Conservation (phyloP, 208 protist species). For the Leishmania gerbilli region DNA sequence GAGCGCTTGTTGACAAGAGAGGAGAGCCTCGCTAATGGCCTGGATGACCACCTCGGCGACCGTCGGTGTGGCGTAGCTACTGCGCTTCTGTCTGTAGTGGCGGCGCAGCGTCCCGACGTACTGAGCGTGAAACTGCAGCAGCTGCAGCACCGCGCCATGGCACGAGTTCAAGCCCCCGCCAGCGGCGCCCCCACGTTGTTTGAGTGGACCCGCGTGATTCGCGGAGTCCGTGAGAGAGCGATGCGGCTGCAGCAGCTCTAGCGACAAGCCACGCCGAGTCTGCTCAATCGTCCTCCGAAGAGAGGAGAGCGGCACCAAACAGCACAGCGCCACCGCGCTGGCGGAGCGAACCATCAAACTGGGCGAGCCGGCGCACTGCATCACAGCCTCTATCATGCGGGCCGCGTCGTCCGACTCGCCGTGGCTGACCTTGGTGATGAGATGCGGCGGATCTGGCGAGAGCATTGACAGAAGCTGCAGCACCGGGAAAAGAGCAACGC, state of each 20-base stretch:
- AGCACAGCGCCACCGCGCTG: conserved; percentile 73
- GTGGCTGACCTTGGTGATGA: conserved; percentile 23
- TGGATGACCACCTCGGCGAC: conserved; percentile 22
- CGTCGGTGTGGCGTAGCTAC: conserved; percentile 34
- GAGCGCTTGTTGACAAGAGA: conserved; percentile 17
- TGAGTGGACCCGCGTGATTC: neutral
- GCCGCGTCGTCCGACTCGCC: conserved; percentile 30
- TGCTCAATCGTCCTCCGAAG: conserved; percentile 11
- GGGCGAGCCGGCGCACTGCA: conserved; percentile 46
- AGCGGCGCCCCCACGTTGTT: neutral
- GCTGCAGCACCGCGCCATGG: conserved; percentile 82
- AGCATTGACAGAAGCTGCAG: conserved; percentile 93
- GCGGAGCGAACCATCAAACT: conserved; percentile 85
- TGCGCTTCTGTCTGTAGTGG: conserved; percentile 40
- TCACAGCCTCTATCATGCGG: conserved; percentile 60
- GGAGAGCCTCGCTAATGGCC: conserved; percentile 30
- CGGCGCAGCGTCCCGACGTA: conserved; percentile 75
- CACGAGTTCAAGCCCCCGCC: conserved; percentile 44
- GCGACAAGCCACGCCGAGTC: conserved; percentile 18
- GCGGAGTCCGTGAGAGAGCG: neutral
- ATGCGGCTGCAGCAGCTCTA: neutral
- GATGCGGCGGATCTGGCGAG: conserved; percentile 69
- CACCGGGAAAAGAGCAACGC: conserved; percentile 81
- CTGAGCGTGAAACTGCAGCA: conserved; percentile 72
- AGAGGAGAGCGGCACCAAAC: conserved; percentile 57